phyloP scores from a whole-genome alignment of 108 stramenopile genomes.

The Poteriospumella lacustris region DNA sequence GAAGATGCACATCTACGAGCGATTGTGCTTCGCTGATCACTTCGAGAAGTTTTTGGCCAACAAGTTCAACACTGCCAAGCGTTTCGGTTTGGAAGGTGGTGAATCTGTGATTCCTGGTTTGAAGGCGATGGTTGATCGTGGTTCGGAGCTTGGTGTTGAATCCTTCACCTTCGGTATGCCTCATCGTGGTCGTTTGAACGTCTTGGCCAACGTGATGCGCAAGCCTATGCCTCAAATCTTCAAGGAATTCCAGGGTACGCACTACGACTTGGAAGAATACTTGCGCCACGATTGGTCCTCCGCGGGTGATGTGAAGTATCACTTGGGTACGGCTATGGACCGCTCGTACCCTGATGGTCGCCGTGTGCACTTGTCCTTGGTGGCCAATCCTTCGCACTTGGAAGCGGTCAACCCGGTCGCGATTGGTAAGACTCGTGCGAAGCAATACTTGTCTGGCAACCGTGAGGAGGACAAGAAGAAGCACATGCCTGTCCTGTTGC shows the following conservation, averaged over 20 bases:
- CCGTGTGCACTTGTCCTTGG: conserved; percentile 81
- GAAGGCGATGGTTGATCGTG: conserved; percentile 90
- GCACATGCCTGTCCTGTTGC: conserved; percentile 89
- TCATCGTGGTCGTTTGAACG: conserved; percentile 89
- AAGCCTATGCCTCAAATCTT: conserved; percentile 97
- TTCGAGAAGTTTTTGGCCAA: conserved; percentile 93
- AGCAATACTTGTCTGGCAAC: conserved; percentile 92
- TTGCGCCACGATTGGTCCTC: conserved; percentile 73
- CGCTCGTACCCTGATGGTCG: conserved; percentile 95
- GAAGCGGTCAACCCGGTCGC: conserved; percentile 97
- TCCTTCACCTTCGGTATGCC: conserved; percentile 98
- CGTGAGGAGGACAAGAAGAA: conserved; percentile 66
- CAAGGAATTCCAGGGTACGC: conserved; percentile 92
- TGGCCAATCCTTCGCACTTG: conserved; percentile 96
- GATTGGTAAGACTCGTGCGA: conserved; percentile 89
- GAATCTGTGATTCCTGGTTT: conserved; percentile 91
- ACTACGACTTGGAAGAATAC: conserved; percentile 73
- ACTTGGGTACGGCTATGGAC: conserved; percentile 95
- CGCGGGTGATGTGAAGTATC: conserved; percentile 98
- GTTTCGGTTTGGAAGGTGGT: conserved; percentile 95
- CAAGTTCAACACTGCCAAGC: conserved; percentile 98
- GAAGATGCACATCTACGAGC: conserved; percentile 84
- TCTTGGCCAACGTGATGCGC: conserved; percentile 95
- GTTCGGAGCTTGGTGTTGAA: conserved; percentile 85
- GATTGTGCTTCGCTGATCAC: conserved; percentile 86